Base-by-base conservation (phyloP, 495 filamentous ascomycete species). In the Evernia prunastri region DNA sequence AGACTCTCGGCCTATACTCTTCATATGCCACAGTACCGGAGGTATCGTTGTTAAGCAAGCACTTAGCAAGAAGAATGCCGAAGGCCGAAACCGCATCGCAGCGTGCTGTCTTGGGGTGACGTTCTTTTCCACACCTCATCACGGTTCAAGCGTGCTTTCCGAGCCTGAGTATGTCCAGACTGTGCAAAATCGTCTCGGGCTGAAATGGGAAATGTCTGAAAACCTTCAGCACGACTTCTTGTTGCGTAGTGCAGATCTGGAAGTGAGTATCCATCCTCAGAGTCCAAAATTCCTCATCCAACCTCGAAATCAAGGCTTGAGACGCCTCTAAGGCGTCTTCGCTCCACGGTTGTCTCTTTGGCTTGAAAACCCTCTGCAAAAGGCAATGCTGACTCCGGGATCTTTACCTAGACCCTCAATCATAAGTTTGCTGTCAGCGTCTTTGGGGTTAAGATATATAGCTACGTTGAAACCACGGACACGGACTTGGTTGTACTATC, bases 1-100 rank as follows among this genome's bases (percentile, higher is more conserved):
- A 25, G 59, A 63, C 20, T 68, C 69, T 25, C 74, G 85, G 1
- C 85, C 84, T 1, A 69, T 88, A 1, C 82, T 87, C 66, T 86
- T 88, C 67, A 77, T 89, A 27, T 86, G 80, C 37, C 86, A 88
- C 58, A 87, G 85, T 66, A 85, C 87, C 10, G 85, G 86, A 9
- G 86, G 85, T 4, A 71, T 86, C n/a, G 58, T 67, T 0, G 49
- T 70, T 29, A 66, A 80, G 72, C 58, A 74, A 74, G 73, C 61
- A 67, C 68, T 70, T 75, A 49, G 51, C 67, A 56, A 67, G 69
- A 66, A 70, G 76, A 47, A 69, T 58, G 25, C 63, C 23, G 59
- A 63, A 9, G 49, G 40, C 25, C 27, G 37, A 17, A 65, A 40
- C 36, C 40, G 77, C 7, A 76, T 87, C 17, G 75, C 80, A 37